Evolutionary conservation across 2,329 filamentous ascomycete species (phyloP), one percentile per base, ranked within the genome.

Genomic region (Fusarium tuaranense): DNA sequence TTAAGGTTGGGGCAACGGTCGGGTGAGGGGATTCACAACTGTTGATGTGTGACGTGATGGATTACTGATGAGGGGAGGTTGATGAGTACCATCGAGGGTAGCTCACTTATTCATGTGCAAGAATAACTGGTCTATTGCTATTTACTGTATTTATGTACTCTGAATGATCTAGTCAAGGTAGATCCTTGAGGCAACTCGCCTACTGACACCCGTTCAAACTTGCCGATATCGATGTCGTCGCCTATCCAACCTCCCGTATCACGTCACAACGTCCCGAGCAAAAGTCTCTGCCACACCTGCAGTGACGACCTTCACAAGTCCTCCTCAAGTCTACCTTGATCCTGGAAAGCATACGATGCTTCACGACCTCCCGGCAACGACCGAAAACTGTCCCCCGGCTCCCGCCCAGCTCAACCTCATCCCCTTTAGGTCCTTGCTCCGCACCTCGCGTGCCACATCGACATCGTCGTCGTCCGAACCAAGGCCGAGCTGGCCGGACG

Each of bases 401-500:
- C 63, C 69, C 13, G 63, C 67, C 60, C 61, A 67, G n/a, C 18
- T 67, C 34, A 70, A 55, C 41, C 2, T 16, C 22, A 20, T 38
- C 25, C 22, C 60, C 20, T 67, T 58, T 5, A 70, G 20, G 13
- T 61, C 39, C 16, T 70, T 53, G 12, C 63, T 30, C 22, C 36
- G 57, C 16, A 70, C 41, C n/a, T 51, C 30, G 48, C 41, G 67
- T 20, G 57, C 55, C 34, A 65, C 46, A 4, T 67, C 10, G 10
- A 51, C 39, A 53, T 97, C 94, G 53, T 95, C 92, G 25, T 89
- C 92, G 25, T 89, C 89, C 0, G 87, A 90, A 18, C 92, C 92
- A 68, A 90, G 89, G 2, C 93, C 93, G 12, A 92, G 93, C 82
- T 94, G 92, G 77, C 92, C 93, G 72, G 90, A 92, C 30, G 88